These are phyloP conservation scores for Rhododendron ferrugineum DNA, from an alignment of 148 eudicot genomes.

Conservation along the genomic window DNA sequence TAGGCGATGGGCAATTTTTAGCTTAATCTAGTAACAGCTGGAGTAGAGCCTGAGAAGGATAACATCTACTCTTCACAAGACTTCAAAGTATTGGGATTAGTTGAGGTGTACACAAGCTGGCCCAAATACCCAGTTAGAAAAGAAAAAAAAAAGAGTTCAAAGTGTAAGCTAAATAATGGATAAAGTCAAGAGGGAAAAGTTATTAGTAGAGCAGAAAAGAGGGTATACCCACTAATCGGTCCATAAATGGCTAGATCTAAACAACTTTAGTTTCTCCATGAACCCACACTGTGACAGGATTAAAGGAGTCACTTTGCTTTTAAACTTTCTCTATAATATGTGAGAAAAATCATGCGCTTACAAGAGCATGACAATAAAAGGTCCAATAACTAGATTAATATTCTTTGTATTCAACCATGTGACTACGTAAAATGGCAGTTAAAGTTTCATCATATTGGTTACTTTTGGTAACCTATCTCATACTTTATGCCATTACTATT, in stretches of 20 bases:
- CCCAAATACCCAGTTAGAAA: background rate
- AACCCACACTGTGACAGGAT: slow-evolving; percentile 1
- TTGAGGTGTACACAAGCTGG: background rate
- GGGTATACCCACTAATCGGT: no score
- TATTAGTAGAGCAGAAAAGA: background rate
- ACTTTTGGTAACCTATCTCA: background rate
- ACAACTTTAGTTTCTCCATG: background rate
- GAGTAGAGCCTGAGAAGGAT: background rate
- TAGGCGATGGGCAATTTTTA: background rate
- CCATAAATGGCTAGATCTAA: background rate
- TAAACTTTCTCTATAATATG: background rate
- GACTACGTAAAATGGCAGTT: background rate
- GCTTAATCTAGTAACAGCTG: slow-evolving; percentile 1
- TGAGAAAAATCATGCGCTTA: background rate
- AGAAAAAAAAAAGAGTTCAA: background rate
- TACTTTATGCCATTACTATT: background rate
- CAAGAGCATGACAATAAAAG: background rate
- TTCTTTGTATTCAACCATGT: background rate
- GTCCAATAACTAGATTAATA: background rate
- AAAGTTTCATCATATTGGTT: slow-evolving; percentile 8
- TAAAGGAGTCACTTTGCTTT: background rate
- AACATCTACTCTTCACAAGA: background rate
- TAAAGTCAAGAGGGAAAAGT: background rate
- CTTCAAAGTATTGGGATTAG: background rate
- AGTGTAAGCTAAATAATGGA: background rate